Evolutionary conservation across 192 early-diverging fungal genomes (phyloP).

Genomic region (Phlyctochytrium planicorne): DNA sequence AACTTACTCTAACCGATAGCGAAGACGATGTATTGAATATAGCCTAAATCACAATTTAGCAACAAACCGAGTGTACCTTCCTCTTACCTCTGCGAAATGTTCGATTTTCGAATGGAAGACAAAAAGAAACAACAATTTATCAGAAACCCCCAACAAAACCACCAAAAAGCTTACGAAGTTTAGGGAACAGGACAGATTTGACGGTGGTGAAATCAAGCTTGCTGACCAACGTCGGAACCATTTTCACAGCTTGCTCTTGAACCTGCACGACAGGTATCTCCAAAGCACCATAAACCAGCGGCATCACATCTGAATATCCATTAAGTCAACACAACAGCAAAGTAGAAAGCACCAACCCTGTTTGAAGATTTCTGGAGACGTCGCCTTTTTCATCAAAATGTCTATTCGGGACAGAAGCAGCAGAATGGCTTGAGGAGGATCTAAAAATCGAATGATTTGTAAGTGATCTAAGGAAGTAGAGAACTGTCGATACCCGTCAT

Average conservation of each 20-base stretch:
- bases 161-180: slow-evolving; percentile 39
- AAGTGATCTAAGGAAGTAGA: slow-evolving; percentile 11
- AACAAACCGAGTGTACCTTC: too few species aligned
- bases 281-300: slow-evolving; percentile 67
- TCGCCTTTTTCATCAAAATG: slow-evolving; percentile 62
- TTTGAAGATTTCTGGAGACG: slow-evolving; percentile 59
- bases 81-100: too few species aligned
- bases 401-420: slow-evolving; percentile 63
- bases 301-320: slow-evolving; percentile 64
- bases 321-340: not conserved
- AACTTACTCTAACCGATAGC: slow-evolving; percentile 8
- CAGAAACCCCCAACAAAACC: too few species aligned
- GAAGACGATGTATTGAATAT: slow-evolving; percentile 1
- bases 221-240: slow-evolving; percentile 54
- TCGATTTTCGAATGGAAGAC: too few species aligned
- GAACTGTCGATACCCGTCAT: slow-evolving; percentile 32
- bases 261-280: slow-evolving; percentile 22
- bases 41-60: not conserved
- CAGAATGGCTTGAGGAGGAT: slow-evolving; percentile 67
- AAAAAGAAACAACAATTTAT: too few species aligned
- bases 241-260: slow-evolving; percentile 53
- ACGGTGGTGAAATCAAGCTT: slow-evolving; percentile 63
- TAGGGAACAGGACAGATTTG: slow-evolving; percentile 66
- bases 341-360: slow-evolving; percentile 46
- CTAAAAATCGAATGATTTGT: too few species aligned